A percentile compares a stretch with the other conserved stretches of the same genome.
Conservation (phyloP, 176 grass and related monocot species). For the Musa itinerans region DNA sequence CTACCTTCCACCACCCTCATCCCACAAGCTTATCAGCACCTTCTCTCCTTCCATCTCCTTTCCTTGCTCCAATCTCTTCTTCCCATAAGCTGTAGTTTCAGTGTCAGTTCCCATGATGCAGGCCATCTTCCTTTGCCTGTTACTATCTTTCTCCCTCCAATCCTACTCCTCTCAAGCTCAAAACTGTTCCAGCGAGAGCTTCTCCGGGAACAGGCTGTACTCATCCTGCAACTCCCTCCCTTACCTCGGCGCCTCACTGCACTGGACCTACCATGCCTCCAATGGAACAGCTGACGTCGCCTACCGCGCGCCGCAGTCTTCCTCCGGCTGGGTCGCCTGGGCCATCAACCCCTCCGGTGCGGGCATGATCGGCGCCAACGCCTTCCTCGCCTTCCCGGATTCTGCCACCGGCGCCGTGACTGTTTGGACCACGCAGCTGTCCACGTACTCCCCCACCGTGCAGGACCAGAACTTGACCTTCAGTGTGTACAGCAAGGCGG, state of each 20-base stretch:
- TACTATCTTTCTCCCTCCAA: slow-evolving; percentile 11
- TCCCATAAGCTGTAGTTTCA: background rate
- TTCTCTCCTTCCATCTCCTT: background rate
- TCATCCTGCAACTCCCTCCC: slow-evolving; percentile 34
- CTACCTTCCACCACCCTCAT: background rate
- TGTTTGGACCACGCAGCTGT: slow-evolving; percentile 22
- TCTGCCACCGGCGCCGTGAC: slow-evolving; percentile 17
- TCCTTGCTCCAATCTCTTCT: background rate
- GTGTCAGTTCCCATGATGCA: background rate
- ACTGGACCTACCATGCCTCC: slow-evolving; percentile 75
- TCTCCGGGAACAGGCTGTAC: slow-evolving; percentile 42
- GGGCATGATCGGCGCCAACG: slow-evolving; percentile 39
- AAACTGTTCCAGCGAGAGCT: slow-evolving; percentile 31
- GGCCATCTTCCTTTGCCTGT: background rate
- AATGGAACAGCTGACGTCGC: slow-evolving; percentile 63
- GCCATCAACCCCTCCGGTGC: slow-evolving; percentile 39
- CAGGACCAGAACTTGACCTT: slow-evolving; percentile 3
- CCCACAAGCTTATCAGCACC: background rate
- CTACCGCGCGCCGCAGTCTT: slow-evolving; percentile 32
- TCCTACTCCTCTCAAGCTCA: slow-evolving; percentile 31
- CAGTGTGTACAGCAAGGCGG: slow-evolving; percentile 23
- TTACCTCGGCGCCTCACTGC: slow-evolving; percentile 41
- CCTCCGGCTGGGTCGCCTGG: slow-evolving; percentile 58
- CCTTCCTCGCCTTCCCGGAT: slow-evolving; percentile 56
- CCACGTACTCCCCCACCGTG: slow-evolving; percentile 1